Evolutionary conservation across 1,284 basidiomycete genomes (phyloP), one percentile per base, ranked within the genome.

Genomic region (Boletus calvinii): DNA sequence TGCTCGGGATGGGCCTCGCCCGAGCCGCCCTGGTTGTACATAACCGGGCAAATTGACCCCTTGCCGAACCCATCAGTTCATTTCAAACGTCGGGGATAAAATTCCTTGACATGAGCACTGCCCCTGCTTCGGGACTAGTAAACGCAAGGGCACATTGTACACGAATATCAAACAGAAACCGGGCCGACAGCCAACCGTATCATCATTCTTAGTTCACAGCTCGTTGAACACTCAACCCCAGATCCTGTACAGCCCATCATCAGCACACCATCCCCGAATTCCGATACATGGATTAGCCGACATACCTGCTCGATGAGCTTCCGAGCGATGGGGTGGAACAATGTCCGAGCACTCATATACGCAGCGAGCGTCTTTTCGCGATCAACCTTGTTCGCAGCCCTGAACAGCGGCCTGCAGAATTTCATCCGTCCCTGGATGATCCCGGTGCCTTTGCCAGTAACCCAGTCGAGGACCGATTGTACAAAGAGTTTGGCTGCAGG

Each of bases 311-410:
- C 85, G 58, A 92, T 86, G 54, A 91, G 61, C 64, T 76, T 81
- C 55, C 81, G 74, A n/a, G 89, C 87, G 58, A 92, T 90, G 0
- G 90, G 86, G 68, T 92, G 90, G 76, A 91, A 94, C 29, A 74
- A 72, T 8, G 64, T 64, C 64, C 80, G 80, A 54, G 80, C 73
- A 37, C 72, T 72, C 31, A 61, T 59, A 66, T 87, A 94, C n/a
- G 74, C 76, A 18, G 76, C 75, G 56, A 82, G 69, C 0, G 94
- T 89, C 40, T 90, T 71, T 15, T 76, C 70, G 6, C 73, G 69
- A 65, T 94, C 78, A 10, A 89, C 84, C 58, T 80, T 77, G 53
- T 66, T 69, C 12, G 81, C 74, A 0, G 74, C 79, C 46, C 78
- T 72, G 67, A 91, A 84, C 15, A 82, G 69, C 0, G 87, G 86